Conservation (phyloP, 768 basidiomycete genomes). For the Trametes maxima region DNA sequence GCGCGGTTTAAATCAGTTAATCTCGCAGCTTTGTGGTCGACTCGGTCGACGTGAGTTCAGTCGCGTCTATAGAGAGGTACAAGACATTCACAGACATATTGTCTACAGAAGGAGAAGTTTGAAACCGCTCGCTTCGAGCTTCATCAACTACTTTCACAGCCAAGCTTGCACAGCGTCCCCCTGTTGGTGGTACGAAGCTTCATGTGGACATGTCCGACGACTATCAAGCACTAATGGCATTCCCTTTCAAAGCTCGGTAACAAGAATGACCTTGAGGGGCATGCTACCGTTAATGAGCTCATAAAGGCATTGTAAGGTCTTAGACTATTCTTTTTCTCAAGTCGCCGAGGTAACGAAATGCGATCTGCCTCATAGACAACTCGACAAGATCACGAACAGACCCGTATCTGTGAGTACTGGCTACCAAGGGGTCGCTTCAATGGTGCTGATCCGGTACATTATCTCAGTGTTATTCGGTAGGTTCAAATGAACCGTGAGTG, state of each 20-base stretch:
- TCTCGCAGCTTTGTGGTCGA: conserved; percentile 84
- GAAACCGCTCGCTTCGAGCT: conserved; percentile 83
- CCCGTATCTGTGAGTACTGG: conserved; percentile 76
- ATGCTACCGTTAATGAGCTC: conserved; percentile 79
- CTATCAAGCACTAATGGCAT: background rate
- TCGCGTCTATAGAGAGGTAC: background rate
- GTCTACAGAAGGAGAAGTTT: conserved; percentile 70
- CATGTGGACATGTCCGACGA: too few species aligned
- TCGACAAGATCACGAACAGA: conserved; percentile 78
- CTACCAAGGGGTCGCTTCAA: background rate
- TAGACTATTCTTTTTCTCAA: too few species aligned
- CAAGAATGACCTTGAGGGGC: conserved; percentile 85
- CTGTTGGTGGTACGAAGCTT: conserved; percentile 72
- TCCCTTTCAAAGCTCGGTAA: conserved; percentile 69
- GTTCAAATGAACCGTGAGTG: conserved; percentile 23
- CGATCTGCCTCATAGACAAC: conserved; percentile 47
- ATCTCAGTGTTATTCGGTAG: conserved; percentile 76
- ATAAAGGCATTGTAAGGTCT: conserved; percentile 70
- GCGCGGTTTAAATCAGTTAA: background rate
- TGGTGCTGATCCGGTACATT: background rate
- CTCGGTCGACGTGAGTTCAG: conserved; percentile 73
- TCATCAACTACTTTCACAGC: conserved; percentile 73
- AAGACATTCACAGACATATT: conserved; percentile 6
- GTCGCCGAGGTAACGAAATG: background rate
- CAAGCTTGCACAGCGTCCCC: conserved; percentile 70